These are phyloP conservation scores for Naumovozyma baii DNA, from an alignment of 805 yeast genomes.

Conservation along the genomic window DNA sequence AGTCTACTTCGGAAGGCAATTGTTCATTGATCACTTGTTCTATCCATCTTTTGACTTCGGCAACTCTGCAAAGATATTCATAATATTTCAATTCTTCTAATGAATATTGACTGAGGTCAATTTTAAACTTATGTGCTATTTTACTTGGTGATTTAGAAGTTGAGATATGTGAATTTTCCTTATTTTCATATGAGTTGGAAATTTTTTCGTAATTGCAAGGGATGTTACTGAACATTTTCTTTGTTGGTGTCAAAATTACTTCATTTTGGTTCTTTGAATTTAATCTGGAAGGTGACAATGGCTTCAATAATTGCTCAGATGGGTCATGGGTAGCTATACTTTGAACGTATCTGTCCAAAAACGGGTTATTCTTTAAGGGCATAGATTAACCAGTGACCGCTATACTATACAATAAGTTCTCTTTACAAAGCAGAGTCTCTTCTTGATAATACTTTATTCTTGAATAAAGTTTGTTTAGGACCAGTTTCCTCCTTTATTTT, in stretches of 20 bases:
- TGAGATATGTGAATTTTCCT: constrained; percentile 1
- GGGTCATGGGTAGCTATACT: constrained; percentile 11
- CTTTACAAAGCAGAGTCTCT: no score
- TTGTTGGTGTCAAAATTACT: neutral
- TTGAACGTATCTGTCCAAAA: constrained; percentile 24
- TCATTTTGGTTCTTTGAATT: constrained; percentile 8
- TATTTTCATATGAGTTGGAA: constrained; percentile 1
- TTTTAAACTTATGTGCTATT: neutral
- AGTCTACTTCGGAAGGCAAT: constrained; percentile 46
- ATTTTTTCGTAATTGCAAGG: neutral
- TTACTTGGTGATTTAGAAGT: neutral
- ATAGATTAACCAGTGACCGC: constrained; percentile 23
- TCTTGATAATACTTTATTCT: no score
- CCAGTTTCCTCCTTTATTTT: no score
- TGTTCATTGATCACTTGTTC: constrained; percentile 50
- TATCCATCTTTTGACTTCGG: constrained; percentile 77
- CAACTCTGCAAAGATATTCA: constrained; percentile 71
- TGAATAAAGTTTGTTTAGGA: no score
- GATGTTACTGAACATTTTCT: neutral
- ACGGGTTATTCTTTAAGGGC: constrained; percentile 12
- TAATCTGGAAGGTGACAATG: constrained; percentile 18
- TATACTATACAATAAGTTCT: no score
- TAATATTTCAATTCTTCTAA: constrained; percentile 39
- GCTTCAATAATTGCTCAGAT: constrained; percentile 9
- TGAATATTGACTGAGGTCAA: neutral